Percentiles rank a stretch among this genome's conserved stretches.
Conservation (phyloP, 2,329 filamentous ascomycete species). For the Talaromyces islandicus region DNA sequence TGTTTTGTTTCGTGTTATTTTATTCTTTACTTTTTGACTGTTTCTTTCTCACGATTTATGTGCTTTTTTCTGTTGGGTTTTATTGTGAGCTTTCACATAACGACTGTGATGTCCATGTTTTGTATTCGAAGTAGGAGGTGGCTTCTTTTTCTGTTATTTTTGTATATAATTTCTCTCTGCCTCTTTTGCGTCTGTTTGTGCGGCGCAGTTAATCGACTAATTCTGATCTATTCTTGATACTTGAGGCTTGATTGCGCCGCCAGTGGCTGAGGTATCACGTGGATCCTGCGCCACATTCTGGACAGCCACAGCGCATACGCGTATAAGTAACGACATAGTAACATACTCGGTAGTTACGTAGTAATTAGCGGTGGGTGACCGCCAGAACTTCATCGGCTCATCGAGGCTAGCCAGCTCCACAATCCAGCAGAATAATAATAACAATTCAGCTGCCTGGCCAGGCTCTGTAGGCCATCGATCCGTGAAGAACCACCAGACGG, state of each 20-base stretch:
- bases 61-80: neutral
- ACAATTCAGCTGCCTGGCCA: neutral
- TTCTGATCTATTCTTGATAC: neutral
- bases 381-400: neutral
- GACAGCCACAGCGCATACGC: neutral
- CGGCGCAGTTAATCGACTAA: neutral
- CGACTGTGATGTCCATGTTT: neutral
- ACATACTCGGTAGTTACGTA: too few species aligned
- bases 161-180: neutral
- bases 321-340: too few species aligned
- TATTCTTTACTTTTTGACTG: neutral
- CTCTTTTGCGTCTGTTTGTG: neutral
- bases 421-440: neutral
- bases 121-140: neutral
- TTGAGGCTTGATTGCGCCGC: neutral
- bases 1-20: conserved; percentile 2
- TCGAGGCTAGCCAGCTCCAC: neutral
- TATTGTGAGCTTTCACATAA: neutral
- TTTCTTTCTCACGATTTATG: neutral
- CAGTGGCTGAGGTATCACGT: neutral
- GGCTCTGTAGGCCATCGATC: too few species aligned
- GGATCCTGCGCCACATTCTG: neutral
- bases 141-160: neutral
- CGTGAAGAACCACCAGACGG: too few species aligned
- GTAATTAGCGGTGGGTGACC: neutral